phyloP scores from a whole-genome alignment of 2,329 filamentous ascomycete species.

The Exutisphaerella laricina region DNA sequence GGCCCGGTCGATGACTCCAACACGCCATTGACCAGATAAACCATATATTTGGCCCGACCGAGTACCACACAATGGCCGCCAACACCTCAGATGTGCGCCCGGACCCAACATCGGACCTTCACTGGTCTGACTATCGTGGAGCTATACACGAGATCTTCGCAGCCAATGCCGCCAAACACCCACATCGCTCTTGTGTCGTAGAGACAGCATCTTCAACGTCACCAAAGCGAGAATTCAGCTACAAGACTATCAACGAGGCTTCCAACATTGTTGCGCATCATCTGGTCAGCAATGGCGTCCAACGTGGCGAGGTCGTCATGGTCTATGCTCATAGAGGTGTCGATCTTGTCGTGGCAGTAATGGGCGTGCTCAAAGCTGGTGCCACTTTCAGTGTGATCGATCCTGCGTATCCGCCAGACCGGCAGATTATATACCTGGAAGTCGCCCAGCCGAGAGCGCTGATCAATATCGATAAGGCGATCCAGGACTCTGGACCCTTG shows the following conservation, averaged over 20 bases:
- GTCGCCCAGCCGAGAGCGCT: conserved; percentile 69
- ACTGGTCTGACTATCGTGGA: conserved; percentile 61
- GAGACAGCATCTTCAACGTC: conserved; percentile 53
- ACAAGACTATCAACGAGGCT: conserved; percentile 78
- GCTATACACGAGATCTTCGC: conserved; percentile 67
- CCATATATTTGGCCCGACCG: too few species aligned
- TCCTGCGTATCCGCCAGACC: conserved; percentile 72
- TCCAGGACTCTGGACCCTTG: conserved; percentile 59
- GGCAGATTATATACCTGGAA: conserved; percentile 78
- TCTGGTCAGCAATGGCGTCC: conserved; percentile 65
- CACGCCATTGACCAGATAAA: too few species aligned
- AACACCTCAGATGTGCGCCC: conserved; percentile 39
- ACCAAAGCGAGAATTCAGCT: conserved; percentile 59
- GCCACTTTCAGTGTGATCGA: conserved; percentile 64
- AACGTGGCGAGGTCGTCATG: conserved; percentile 85
- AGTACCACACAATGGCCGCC: conserved; percentile 27
- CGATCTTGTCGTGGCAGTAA: conserved; percentile 69
- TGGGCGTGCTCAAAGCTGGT: conserved; percentile 62
- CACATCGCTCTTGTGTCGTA: conserved; percentile 62
- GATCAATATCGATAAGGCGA: conserved; percentile 67
- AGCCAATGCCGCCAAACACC: conserved; percentile 60
- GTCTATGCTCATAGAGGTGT: conserved; percentile 81
- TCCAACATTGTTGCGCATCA: conserved; percentile 77
- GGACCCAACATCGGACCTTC: conserved; percentile 61
- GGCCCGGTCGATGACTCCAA: too few species aligned